phyloP scores from a whole-genome alignment of 768 basidiomycete genomes.

The Candolleomyces eurysporus region DNA sequence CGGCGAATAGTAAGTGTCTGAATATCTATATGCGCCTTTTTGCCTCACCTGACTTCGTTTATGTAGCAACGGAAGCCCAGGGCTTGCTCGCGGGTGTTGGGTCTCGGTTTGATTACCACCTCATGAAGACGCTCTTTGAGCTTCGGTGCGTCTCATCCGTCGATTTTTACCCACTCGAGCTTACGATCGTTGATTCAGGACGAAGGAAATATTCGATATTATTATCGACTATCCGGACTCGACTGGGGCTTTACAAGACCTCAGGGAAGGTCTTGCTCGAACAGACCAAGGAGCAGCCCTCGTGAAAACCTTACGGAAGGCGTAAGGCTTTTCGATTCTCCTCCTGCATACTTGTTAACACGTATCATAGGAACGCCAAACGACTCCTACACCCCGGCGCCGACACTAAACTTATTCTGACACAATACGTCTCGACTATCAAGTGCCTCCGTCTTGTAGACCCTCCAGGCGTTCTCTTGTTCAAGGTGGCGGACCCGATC shows the following conservation, averaged over 20 bases:
- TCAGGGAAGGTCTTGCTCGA: slow-evolving; percentile 82
- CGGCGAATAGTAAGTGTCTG: slow-evolving; percentile 46
- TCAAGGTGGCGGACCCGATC: slow-evolving; percentile 92
- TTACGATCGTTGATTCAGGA: slow-evolving; percentile 33
- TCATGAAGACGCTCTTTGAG: slow-evolving; percentile 89
- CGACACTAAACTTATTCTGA: slow-evolving; percentile 86
- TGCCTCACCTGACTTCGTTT: neutral
- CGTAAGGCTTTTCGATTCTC: slow-evolving; percentile 45
- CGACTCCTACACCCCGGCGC: slow-evolving; percentile 95
- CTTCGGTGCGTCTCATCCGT: slow-evolving; percentile 53
- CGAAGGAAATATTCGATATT: slow-evolving; percentile 90
- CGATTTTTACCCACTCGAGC: neutral
- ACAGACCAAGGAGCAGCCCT: slow-evolving; percentile 79
- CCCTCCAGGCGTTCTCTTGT: slow-evolving; percentile 88
- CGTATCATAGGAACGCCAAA: slow-evolving; percentile 62
- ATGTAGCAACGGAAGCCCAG: slow-evolving; percentile 68
- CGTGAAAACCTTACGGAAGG: slow-evolving; percentile 73
- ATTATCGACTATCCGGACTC: slow-evolving; percentile 95
- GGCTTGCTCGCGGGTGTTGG: slow-evolving; percentile 74
- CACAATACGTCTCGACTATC: slow-evolving; percentile 91
- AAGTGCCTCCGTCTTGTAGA: slow-evolving; percentile 88
- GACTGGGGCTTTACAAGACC: slow-evolving; percentile 76
- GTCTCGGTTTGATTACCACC: slow-evolving; percentile 86
- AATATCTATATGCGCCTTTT: slow-evolving; percentile 3
- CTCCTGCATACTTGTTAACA: slow-evolving; percentile 1